Evolutionary conservation across 495 filamentous ascomycete species (phyloP).

Genomic region (Podospora pseudoanserina): DNA sequence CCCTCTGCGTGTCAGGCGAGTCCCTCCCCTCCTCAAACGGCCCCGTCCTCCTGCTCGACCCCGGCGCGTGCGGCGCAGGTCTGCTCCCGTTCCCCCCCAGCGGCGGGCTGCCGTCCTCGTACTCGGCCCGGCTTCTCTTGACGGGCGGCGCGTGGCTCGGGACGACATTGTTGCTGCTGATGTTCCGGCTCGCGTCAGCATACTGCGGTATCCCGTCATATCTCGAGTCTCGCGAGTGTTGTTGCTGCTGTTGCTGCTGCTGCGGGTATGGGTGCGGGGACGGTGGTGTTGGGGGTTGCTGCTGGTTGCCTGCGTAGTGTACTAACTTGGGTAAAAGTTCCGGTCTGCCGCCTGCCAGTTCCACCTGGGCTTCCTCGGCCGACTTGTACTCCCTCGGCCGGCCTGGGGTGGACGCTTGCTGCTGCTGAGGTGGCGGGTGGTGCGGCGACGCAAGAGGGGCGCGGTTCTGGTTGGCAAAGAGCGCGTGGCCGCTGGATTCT

Average conservation of each 20-base stretch:
- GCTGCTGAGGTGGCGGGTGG: slow-evolving; percentile 42
- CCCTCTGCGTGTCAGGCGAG: slow-evolving; percentile 75
- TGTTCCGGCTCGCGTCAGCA: slow-evolving; percentile 3
- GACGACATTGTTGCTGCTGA: slow-evolving; percentile 9
- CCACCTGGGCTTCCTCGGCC: slow-evolving; percentile 88
- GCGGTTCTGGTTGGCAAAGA: slow-evolving; percentile 31
- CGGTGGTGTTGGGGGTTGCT: slow-evolving; percentile 86
- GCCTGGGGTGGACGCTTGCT: slow-evolving; percentile 42
- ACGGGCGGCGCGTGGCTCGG: slow-evolving; percentile 1
- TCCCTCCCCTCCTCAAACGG: slow-evolving; percentile 76
- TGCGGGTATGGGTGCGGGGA: slow-evolving; percentile 63
- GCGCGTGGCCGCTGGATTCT: slow-evolving; percentile 68
- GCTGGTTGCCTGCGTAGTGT: slow-evolving; percentile 79
- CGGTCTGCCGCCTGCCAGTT: slow-evolving; percentile 83
- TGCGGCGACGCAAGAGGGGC: slow-evolving; percentile 74
- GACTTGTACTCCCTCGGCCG: slow-evolving; percentile 87
- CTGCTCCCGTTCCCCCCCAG: slow-evolving; percentile 54
- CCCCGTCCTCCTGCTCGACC: slow-evolving; percentile 56
- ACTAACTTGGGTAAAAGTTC: slow-evolving; percentile 89
- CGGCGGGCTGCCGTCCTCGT: slow-evolving; percentile 80
- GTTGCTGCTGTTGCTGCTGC: slow-evolving; percentile 48
- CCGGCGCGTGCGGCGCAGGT: slow-evolving; percentile 15
- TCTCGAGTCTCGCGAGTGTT: slow-evolving; percentile 8
- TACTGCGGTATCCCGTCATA: neutral
- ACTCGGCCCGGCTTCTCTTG: slow-evolving; percentile 80